Base-by-base conservation (phyloP, 2,329 filamentous ascomycete species). In the Cladosporium halotolerans region DNA sequence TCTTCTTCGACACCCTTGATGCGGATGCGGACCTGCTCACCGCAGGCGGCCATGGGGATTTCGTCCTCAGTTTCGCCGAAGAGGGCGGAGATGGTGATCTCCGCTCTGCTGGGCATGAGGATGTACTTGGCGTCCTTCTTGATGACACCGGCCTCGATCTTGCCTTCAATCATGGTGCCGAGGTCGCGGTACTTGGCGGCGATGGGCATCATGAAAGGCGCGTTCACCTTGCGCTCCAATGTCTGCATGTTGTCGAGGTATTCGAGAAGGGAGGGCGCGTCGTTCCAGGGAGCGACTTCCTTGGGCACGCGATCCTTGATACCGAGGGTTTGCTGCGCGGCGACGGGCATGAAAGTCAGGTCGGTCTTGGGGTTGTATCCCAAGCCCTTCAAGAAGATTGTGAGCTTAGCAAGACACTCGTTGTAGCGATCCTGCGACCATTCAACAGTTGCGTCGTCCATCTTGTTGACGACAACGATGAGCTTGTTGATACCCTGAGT, bases 141-240 rank as follows among this genome's bases (percentile, higher is more conserved):
- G 70, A 95, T 79, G 44, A 96, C 87, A 69, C 90, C 92, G 14
- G 91, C 88, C 73, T 99, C 93, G 60, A 99, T 88, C 79, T 96
- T 96, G 61, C 93, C 93, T 75, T 99, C 95, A 40, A 96, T 82
- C 81, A 99, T 90, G 57, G 93, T 99, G 64, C 93, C 93, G 80
- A 99, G 86, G 69, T 99, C 95, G 64, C 88, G 83, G 77, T 97
- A 99, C 75, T 99, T 99, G 72, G 89, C 89, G 59, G 88, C 88
- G 60, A 99, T 80, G 8, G 93, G 88, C 91, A 99, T 96, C 93
- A 99, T 97, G 79, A 99, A 97, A 9, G 93, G 92, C 2, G 93
- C 93, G 64, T 96, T 96, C 64, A 96, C 74, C 78, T 97, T 99
- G 64, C 93, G 89, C 71, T 99, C 92, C 38, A 96, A 81, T 10